These are phyloP conservation scores for Arthroderma uncinatum DNA, from an alignment of 2,329 filamentous ascomycete species.

Conservation along the genomic window DNA sequence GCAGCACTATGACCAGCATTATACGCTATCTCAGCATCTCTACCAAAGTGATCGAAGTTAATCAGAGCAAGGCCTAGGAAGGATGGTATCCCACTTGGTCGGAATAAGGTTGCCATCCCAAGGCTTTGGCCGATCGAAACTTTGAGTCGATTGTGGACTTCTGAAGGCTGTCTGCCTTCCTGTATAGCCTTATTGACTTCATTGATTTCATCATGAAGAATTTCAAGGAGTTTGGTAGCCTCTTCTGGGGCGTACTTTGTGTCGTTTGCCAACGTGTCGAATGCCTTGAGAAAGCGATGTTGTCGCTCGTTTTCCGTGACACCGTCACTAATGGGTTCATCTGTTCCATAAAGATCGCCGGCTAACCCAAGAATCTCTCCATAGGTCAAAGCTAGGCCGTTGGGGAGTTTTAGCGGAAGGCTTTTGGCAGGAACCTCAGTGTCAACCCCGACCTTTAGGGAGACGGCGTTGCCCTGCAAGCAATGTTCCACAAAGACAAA, in stretches of 20 bases:
- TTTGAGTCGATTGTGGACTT: neutral
- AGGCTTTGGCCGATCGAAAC: neutral
- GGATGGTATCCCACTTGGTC: conserved; percentile 1
- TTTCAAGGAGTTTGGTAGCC: neutral
- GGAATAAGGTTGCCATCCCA: neutral
- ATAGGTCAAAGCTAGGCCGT: conserved; percentile 5
- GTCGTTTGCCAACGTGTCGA: conserved; percentile 3
- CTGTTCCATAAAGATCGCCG: conserved; percentile 5
- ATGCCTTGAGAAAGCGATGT: neutral
- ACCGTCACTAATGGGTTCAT: conserved; percentile 5
- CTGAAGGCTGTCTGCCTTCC: neutral
- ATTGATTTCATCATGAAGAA: conserved; percentile 1
- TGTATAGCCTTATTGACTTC: conserved; percentile 1
- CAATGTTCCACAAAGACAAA: conserved; percentile 5
- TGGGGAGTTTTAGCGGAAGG: conserved; percentile 1
- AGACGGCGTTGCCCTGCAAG: neutral
- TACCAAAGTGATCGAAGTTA: conserved; percentile 7
- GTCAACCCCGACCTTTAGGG: neutral
- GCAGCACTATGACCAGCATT: conserved; percentile 5
- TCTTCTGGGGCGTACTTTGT: conserved; percentile 4
- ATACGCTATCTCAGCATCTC: conserved; percentile 2
- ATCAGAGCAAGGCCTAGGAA: conserved; percentile 3
- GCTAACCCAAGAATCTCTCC: conserved; percentile 1
- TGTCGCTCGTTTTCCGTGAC: neutral
- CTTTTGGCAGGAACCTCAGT: neutral